Base-by-base conservation (phyloP, 805 yeast genomes). In the Kazachstania martiniae region DNA sequence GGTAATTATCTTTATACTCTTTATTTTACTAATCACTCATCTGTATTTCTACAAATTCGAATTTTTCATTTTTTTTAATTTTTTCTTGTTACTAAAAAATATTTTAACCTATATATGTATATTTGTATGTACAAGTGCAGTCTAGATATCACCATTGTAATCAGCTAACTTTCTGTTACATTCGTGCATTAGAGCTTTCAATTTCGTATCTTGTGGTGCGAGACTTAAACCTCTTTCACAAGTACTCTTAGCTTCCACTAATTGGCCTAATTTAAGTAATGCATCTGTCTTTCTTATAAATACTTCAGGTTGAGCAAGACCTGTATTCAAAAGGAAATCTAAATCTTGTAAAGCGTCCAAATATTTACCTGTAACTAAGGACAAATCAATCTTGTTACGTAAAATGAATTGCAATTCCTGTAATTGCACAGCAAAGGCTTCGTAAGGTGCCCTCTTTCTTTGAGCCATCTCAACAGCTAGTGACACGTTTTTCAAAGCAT, bases 151-250 rank as follows among this genome's bases (percentile, higher is more conserved):
- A 26, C 60, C 60, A 27, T 53, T 52, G 31, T 45, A 50, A 18
- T 48, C 54, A 3, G 47, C 51, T 18, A 51, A 30, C 28, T 40
- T 43, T 39, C 51, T 51, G 15, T 41, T 38, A 27, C 50, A 44
- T 32, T 49, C 56, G 21, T 41, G 19, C 34, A 39, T 35, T 25
- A 53, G 36, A 4, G 51, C 51, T 27, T 44, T 49, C 29, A 55
- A 37, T 32, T 53, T 53, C n/a, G 39, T 40, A 17, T 79, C 73
- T 25, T 61, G 62, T 25, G 74, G 72, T 37, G 62, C 70, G 44
- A 79, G 70, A n/a, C 77, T 62, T 36, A 81, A 61, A 0, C 87
- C 93, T 51, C 87, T 68, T 56, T 79, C 87, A 46, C 77, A 68
- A 44, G 73, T 80, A 2, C 71, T 70, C 39, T 74, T 71, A 2